Conservation (phyloP, 106 monocot genomes). For the Dioscorea alata region DNA sequence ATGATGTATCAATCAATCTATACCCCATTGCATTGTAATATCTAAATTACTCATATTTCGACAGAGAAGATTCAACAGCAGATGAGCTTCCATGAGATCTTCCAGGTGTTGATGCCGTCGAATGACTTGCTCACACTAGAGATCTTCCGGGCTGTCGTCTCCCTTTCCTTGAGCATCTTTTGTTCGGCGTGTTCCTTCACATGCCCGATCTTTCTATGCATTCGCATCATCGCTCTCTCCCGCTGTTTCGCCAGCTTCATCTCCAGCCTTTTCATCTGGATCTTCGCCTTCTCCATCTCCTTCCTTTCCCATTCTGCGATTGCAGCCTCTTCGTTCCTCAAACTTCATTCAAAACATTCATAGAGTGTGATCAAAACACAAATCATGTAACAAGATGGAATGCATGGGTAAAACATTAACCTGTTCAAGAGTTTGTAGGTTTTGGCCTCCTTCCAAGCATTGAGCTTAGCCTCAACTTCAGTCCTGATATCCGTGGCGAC, state of each 20-base stretch:
- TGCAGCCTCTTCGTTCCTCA: constrained; percentile 29
- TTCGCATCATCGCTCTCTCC: constrained; percentile 24
- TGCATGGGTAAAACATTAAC: background rate
- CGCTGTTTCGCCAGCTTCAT: constrained; percentile 34
- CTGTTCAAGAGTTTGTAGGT: constrained; percentile 26
- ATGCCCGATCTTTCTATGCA: constrained; percentile 28
- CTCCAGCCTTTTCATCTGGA: constrained; percentile 38
- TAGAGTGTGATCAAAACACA: background rate
- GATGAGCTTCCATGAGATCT: constrained; percentile 36
- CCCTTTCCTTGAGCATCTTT: constrained; percentile 34
- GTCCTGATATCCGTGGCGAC: background rate
- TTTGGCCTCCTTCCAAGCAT: constrained; percentile 31
- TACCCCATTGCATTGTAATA: no score
- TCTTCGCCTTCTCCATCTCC: constrained; percentile 32
- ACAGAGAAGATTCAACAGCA: constrained; percentile 9
- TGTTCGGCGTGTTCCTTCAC: constrained; percentile 35
- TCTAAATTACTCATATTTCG: background rate
- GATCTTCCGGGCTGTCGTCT: constrained; percentile 23
- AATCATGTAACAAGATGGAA: background rate
- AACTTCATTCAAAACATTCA: constrained; percentile 6
- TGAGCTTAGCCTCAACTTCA: constrained; percentile 16
- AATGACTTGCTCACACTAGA: constrained; percentile 6
- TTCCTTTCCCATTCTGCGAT: constrained; percentile 43
- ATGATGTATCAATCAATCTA: no score
- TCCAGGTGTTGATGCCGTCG: constrained; percentile 27